Conservation (phyloP, 129 eudicot genomes). For the Mikania micrantha region DNA sequence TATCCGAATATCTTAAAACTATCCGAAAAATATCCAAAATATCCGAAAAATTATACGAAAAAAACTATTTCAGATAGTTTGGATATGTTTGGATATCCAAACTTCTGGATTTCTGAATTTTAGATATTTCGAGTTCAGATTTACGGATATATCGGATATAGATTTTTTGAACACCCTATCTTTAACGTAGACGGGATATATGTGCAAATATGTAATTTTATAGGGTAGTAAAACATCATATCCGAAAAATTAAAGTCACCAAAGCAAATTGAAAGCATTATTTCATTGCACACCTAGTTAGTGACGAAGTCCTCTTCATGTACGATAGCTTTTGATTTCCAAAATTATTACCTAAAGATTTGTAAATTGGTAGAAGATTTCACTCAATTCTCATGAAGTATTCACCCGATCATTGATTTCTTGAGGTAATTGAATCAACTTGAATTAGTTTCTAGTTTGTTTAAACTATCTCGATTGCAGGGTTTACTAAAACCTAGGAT, state of each 20-base stretch:
- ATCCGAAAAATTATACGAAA: no score
- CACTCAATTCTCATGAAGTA: constrained; percentile 2
- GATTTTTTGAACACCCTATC: no score
- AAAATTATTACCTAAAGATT: not conserved
- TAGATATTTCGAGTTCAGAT: no score
- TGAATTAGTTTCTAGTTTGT: not conserved
- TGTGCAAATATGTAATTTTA: not conserved
- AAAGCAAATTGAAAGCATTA: not conserved
- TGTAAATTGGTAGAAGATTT: constrained; percentile 15
- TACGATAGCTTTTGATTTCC: constrained; percentile 11
- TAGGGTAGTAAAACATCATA: constrained; percentile 3
- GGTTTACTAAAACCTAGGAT: constrained; percentile 18
- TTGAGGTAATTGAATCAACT: constrained; percentile 20
- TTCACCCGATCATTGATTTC: constrained; percentile 6
- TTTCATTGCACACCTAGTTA: constrained; percentile 11
- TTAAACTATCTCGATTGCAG: constrained; percentile 14
- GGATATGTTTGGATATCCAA: no score
- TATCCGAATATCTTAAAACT: no score
- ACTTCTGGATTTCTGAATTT: no score
- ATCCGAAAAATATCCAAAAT: no score
- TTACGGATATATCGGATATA: no score
- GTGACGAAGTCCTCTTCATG: constrained; percentile 7
- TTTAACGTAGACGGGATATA: no score
- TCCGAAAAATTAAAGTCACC: not conserved
- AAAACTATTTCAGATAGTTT: no score